Conservation (phyloP, 805 yeast species). For the Saccharomyces eubayanus region DNA sequence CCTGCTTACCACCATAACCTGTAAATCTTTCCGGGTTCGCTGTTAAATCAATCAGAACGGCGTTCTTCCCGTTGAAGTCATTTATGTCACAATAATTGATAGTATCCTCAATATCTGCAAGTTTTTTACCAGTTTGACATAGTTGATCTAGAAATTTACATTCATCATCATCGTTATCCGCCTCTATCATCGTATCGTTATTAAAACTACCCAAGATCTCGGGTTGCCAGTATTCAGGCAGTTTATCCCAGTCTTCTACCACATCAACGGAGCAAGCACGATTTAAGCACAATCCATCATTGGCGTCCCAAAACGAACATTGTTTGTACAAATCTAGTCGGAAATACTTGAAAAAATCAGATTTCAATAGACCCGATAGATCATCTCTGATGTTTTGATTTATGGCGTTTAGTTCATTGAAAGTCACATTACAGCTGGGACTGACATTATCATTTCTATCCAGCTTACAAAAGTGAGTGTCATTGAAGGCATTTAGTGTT, state of each 20-base stretch:
- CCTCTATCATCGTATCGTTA: conserved; percentile 23
- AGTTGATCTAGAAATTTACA: conserved; percentile 33
- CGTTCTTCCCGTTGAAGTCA: conserved; percentile 48
- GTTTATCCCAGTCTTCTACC: conserved; percentile 60
- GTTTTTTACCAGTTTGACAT: conserved; percentile 24
- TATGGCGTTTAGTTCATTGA: conserved; percentile 42
- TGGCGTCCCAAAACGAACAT: conserved; percentile 83
- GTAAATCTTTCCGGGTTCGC: conserved; percentile 95
- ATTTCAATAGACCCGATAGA: conserved; percentile 49
- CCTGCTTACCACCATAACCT: conserved; percentile 90
- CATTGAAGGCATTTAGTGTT: not conserved
- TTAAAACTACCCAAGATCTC: conserved; percentile 44
- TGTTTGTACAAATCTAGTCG: conserved; percentile 71
- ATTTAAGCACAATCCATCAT: conserved; percentile 73
- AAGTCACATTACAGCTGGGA: conserved; percentile 35
- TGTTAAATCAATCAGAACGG: conserved; percentile 76
- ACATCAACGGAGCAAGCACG: conserved; percentile 86
- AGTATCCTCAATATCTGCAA: conserved; percentile 30
- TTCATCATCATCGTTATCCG: conserved; percentile 26
- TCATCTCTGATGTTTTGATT: conserved; percentile 48
- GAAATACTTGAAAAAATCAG: conserved; percentile 83
- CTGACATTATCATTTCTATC: conserved; percentile 27
- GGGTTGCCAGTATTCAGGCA: conserved; percentile 68
- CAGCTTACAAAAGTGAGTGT: conserved; percentile 27
- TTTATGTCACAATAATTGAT: conserved; percentile 65